Evolutionary conservation across 164 flowering plant genomes (phyloP).

Genomic region (Litsea cubeba): DNA sequence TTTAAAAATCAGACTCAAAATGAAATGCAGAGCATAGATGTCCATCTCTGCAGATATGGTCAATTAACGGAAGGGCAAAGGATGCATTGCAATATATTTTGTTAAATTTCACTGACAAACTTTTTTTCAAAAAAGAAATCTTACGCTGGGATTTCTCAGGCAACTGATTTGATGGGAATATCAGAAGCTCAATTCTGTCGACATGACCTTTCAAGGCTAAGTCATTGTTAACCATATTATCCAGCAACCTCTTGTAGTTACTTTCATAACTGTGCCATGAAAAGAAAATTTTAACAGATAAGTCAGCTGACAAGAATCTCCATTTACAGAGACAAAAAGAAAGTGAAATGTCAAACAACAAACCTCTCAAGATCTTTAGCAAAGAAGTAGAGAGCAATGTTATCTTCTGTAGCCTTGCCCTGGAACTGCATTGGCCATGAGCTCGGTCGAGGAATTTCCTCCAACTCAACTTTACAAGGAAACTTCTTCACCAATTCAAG

Average conservation of each 20-base stretch:
- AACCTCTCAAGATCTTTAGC: constrained; percentile 87
- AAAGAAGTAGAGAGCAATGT: constrained; percentile 87
- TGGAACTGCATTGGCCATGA: constrained; percentile 83
- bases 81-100: not conserved
- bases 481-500: constrained; percentile 59
- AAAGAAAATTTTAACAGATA: not conserved
- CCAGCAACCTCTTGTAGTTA: constrained; percentile 61
- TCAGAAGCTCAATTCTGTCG: constrained; percentile 70
- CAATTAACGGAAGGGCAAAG: not conserved
- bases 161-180: constrained; percentile 82
- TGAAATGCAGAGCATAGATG: not conserved
- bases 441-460: constrained; percentile 66
- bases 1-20: too few relatives aligned
- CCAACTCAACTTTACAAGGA: constrained; percentile 43
- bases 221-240: constrained; percentile 71
- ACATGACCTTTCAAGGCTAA: constrained; percentile 77
- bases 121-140: constrained; percentile 13
- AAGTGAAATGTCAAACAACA: not conserved
- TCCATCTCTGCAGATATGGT: not conserved
- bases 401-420: constrained; percentile 54
- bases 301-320: not conserved
- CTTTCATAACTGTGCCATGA: constrained; percentile 59
- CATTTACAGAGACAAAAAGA: not conserved
- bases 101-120: too few relatives aligned
- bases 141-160: constrained; percentile 84